A percentile compares a stretch with the other conserved stretches of the same genome.
phyloP scores from a whole-genome alignment of 805 yeast genomes.

The Debaryomyces maramus region DNA sequence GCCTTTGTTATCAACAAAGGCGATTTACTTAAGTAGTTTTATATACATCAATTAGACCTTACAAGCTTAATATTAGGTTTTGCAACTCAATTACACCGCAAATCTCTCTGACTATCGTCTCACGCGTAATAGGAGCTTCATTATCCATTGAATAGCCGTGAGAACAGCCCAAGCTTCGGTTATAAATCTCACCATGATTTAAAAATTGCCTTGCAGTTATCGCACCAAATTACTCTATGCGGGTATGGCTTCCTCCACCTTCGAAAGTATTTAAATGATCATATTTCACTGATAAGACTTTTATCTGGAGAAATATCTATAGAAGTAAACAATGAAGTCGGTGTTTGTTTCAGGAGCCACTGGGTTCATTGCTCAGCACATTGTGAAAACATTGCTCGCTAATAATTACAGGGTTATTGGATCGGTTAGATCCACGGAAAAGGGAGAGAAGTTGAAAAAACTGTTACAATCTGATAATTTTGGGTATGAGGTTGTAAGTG shows the following conservation, averaged over 20 bases:
- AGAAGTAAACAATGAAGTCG: constrained; percentile 9
- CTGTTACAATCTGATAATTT: constrained; percentile 33
- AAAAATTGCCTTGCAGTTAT: neutral
- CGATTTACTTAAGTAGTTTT: constrained; percentile 33
- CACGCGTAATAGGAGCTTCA: too few relatives aligned
- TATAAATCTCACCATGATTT: too few relatives aligned
- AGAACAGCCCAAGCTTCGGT: too few relatives aligned
- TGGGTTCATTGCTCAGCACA: constrained; percentile 56
- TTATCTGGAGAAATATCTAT: neutral
- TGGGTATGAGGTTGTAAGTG: constrained; percentile 47
- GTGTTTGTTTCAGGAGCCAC: constrained; percentile 56
- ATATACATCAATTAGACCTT: too few relatives aligned
- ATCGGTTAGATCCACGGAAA: constrained; percentile 46
- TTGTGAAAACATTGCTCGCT: constrained; percentile 41
- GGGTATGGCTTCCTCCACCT: neutral
- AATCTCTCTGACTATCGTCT: too few relatives aligned
- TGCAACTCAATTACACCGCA: too few relatives aligned
- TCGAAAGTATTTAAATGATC: neutral
- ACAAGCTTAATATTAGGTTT: too few relatives aligned
- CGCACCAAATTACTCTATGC: neutral
- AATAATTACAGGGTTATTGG: constrained; percentile 50
- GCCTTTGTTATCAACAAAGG: constrained; percentile 87
- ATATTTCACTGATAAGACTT: neutral
- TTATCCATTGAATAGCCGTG: too few relatives aligned
- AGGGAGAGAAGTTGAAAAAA: constrained; percentile 39